Base-by-base conservation (phyloP, 2,329 filamentous ascomycete genomes). In the Aureobasidium lini region DNA sequence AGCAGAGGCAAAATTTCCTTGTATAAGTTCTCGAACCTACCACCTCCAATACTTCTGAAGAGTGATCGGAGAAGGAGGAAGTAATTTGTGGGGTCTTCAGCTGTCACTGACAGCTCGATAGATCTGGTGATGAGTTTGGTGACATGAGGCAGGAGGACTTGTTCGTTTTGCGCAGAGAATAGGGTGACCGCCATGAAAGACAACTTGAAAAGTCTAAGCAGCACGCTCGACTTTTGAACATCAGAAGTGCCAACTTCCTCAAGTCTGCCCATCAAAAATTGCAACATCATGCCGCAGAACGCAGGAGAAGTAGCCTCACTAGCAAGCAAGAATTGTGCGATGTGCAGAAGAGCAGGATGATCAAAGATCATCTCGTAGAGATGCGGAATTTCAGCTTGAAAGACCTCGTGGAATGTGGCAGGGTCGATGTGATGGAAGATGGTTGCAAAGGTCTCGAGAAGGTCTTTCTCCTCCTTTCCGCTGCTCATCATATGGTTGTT, bases 101-200 rank as follows among this genome's bases (percentile, higher is more conserved):
- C 95, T 60, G 88, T 95, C 6, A 94, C 95, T 1, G 93, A 96
- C 39, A 97, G 79, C 73, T 97, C 90, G 63, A 99, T 96, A 8
- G 93, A 97, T 73, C 95, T 92, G 11, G 93, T 96, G 62, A 99
- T 90, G 64, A 99, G 95, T 70, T 95, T 95, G 58, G 95, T 92
- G 53, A 99, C 93, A 71, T 99, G 94, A 0, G 95, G 95, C 57
- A 97, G 79, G 13, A 99, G 79, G 2, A 99, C 91, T 70, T 94
- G 89, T 74, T 99, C 94, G 67, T 99, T 99, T 69, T 96, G 92
- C 8, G 84, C 81, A 0, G 91, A 91, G 72, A 99, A 99, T 1
- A 99, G 79, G 0, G 94, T 99, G 40, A 99, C 94, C 0, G 95
- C 95, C 94, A 99, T 99, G 73, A 99, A 99, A 0, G 93, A 95